Conservation (phyloP, 371 early-diverging fungal species). For the Fennellomyces sp. region DNA sequence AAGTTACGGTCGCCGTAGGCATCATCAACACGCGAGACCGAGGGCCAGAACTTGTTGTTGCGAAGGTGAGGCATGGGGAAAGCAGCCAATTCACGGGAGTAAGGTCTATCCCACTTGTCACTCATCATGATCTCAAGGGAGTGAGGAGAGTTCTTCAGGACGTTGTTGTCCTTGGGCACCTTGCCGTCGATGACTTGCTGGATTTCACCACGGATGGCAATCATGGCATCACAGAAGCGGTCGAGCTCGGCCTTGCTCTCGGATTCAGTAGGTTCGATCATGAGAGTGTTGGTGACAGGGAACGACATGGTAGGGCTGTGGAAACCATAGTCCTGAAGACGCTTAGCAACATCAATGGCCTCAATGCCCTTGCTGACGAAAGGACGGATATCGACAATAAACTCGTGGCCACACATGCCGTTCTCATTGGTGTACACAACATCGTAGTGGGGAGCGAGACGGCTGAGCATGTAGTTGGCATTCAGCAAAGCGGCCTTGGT, state of each 20-base stretch:
- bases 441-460: constrained; percentile 87
- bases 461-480: constrained; percentile 96
- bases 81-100: constrained; percentile 87
- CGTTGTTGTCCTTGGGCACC: constrained; percentile 82
- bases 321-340: constrained; percentile 97
- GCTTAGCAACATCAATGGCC: constrained; percentile 97
- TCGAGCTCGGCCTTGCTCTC: constrained; percentile 92
- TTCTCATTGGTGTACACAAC: constrained; percentile 90
- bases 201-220: constrained; percentile 91
- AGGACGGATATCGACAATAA: constrained; percentile 93
- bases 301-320: constrained; percentile 99
- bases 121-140: constrained; percentile 73
- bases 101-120: constrained; percentile 84
- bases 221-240: constrained; percentile 97
- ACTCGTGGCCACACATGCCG: constrained; percentile 97
- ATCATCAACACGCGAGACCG: constrained; percentile 90
- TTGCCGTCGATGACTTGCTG: constrained; percentile 82
- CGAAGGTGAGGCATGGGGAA: constrained; percentile 85
- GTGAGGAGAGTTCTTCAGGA: constrained; percentile 90
- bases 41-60: constrained; percentile 95
- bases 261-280: constrained; percentile 99
- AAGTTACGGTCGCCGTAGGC: constrained; percentile 94
- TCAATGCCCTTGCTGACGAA: constrained; percentile 84
- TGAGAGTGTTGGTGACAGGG: constrained; percentile 96
- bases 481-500: constrained; percentile 92